Evolutionary conservation across 352 stramenopile genomes (phyloP).

Genomic region (Pythium rishiriense): DNA sequence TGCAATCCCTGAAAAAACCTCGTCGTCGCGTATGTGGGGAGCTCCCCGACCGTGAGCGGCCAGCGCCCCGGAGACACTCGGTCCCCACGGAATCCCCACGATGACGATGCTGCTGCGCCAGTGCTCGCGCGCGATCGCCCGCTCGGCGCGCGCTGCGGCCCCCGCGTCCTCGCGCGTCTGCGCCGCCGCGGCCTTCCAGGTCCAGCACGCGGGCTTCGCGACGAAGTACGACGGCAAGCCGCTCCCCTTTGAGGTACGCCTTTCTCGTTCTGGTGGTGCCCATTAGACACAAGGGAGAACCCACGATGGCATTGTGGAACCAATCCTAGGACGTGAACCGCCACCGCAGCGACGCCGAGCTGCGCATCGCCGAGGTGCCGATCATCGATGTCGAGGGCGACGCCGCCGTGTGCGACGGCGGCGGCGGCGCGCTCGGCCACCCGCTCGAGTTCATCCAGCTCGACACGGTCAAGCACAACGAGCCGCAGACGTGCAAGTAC

Average conservation of each 20-base stretch:
- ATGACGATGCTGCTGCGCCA: constrained; percentile 47
- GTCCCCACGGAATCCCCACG: not conserved
- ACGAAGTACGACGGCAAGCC: constrained; percentile 69
- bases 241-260: constrained; percentile 64
- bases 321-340: constrained; percentile 82
- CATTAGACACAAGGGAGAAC: too few relatives aligned
- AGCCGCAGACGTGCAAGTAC: constrained; percentile 90
- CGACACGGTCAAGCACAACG: constrained; percentile 77
- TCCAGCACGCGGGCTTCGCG: constrained; percentile 41
- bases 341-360: constrained; percentile 89
- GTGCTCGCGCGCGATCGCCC: constrained; percentile 39
- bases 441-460: constrained; percentile 96
- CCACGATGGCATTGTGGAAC: too few relatives aligned
- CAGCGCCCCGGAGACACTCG: not conserved
- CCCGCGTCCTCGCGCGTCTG: constrained; percentile 21
- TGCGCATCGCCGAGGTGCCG: constrained; percentile 84
- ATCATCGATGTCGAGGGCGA: constrained; percentile 91
- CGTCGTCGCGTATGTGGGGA: constrained; percentile 1
- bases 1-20: constrained; percentile 28
- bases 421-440: constrained; percentile 95
- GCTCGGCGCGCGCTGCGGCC: constrained; percentile 21
- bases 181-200: not conserved
- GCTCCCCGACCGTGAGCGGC: not conserved
- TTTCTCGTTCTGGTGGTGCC: constrained; percentile 17
- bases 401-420: constrained; percentile 95